Base-by-base conservation (phyloP, 345 rosid genomes). In the Theobroma cacao region DNA sequence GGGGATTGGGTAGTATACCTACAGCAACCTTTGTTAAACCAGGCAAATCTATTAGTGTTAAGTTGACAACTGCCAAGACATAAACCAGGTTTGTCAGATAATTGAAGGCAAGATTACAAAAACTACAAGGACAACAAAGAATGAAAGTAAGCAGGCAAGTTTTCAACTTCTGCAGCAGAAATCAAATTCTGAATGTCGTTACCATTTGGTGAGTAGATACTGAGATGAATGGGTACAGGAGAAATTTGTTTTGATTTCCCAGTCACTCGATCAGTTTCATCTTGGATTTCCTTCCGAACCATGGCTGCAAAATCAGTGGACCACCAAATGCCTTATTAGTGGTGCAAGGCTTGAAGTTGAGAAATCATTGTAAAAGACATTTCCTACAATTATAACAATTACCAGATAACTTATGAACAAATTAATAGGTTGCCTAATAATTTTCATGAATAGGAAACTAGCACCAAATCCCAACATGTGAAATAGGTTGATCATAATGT, bases 21-120 rank as follows among this genome's bases (percentile, higher is more conserved):
- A 94, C 85, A 41, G 99, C 99, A 8, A 96, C 97, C 85, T 96
- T 96, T 13, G 99, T 96, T 59, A 96, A 82, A 76, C 99, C 99
- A 38, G 99, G 99, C 74, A 96, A 82, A 88, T 96, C 99, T 64
- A 96, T 69, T 53, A 96, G 87, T 50, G 99, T 96, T 81, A 96
- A 87, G 87, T 96, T 94, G 84, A 96, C 99, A 88, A 96, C 99
- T 96, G 95, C 85, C 64, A 70, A 64, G 60, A 75, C n/a, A 41
- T 52, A 68, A 62, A 43, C 50, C 50, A 55, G 31, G 24, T 14
- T 55, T 55, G 47, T 73, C 30, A 55, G 50, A n/a, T 34, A n/a
- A 61, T 0, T 61, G 41, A 20, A 41, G 31, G 4, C 2, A 28
- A 11, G 20, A 36, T 50, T 38, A 24, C 20, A 53, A 14, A 56